Base-by-base conservation (phyloP, 257 asterid species). In the Plantago elongata region DNA sequence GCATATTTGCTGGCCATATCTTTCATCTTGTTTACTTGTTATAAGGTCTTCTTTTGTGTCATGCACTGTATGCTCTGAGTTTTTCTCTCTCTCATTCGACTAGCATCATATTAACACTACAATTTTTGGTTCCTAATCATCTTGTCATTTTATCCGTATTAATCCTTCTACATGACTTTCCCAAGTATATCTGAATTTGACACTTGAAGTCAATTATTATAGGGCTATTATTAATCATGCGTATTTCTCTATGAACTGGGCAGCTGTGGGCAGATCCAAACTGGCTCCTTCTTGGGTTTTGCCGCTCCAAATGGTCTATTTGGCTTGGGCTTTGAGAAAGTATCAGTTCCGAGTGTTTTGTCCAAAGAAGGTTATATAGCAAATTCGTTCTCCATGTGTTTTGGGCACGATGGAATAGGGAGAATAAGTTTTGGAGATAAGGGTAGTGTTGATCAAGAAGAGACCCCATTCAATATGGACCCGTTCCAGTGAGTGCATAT, bases 331-430 rank as follows among this genome's bases (percentile, higher is more conserved):
- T 68, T 89, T 9, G 95, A 89, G 73, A 84, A 89, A 67, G 69
- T 89, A 69, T 82, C 97, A 52, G 94, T 86, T 77, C 97, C 97
- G 14, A 84, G 95, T 66, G 77, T 79, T 74, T 78, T 89, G 66
- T 83, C 82, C 49, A 77, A 66, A 47, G 75, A 84, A 64, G 92
- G 92, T 54, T 81, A 79, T 54, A 70, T 69, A 13, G 76, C 86
- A 22, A 75, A 89, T 65, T 83, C 97, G 60, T 89, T 89, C 80
- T 89, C 95, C 79, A 83, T 89, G 97, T 87, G 97, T 68, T 89
- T 89, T 51, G 94, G 94, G 59, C 68, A 54, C n/a, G 90, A 87
- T 74, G 91, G 92, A 45, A 69, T 70, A 6, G 97, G 97, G 69
- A 77, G 84, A 57, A 84, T 89, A 54, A 75, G 72, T 65, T 87